phyloP scores from a whole-genome alignment of 2,329 filamentous ascomycete genomes.

The Monosporascus sp. region DNA sequence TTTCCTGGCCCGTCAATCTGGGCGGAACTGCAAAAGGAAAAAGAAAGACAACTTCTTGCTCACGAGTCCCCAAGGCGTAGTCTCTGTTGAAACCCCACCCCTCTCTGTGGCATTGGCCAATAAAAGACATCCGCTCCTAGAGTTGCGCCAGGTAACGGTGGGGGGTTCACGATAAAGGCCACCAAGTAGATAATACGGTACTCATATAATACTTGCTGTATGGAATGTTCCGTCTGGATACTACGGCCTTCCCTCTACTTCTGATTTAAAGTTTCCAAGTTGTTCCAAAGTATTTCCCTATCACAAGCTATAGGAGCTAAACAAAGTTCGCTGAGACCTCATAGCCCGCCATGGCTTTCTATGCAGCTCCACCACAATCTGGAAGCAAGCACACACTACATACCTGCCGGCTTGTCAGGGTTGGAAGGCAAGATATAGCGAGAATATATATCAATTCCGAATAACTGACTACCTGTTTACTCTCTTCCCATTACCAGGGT shows the following conservation, averaged over 20 bases:
- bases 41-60: not conserved
- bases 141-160: not conserved
- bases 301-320: not conserved
- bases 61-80: not conserved
- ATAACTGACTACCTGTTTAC: no score
- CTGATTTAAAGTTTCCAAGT: not conserved
- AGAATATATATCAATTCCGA: no score
- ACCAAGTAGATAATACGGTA: not conserved
- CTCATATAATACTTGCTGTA: no score
- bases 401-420: not conserved
- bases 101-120: not conserved
- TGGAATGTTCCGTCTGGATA: constrained; percentile 20
- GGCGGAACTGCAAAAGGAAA: not conserved
- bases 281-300: constrained; percentile 4
- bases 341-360: not conserved
- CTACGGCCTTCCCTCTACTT: constrained; percentile 3
- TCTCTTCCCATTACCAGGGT: no score
- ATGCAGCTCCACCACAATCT: not conserved
- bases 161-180: not conserved
- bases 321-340: not conserved
- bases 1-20: not conserved
- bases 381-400: not conserved
- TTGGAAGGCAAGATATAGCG: not conserved
- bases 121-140: not conserved
- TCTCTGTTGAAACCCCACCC: not conserved